Evolutionary conservation across 2,329 filamentous ascomycete genomes (phyloP), one percentile per base, ranked within the genome.

Genomic region (Cephalotrichum gorgonifer): DNA sequence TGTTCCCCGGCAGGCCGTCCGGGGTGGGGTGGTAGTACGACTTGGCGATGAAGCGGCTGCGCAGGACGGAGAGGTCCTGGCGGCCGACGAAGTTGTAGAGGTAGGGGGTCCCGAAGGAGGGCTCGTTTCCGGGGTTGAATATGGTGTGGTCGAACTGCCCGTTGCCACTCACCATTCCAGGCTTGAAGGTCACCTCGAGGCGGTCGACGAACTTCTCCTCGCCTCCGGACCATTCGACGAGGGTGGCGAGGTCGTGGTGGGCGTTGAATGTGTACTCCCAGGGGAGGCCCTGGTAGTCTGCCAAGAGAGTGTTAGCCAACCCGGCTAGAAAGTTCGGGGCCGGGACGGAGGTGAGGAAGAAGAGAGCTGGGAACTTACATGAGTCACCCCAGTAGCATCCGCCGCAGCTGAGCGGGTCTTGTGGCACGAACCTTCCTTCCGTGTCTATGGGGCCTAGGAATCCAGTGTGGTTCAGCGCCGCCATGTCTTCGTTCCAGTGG

Each of bases 191-290:
- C 54, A 72, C 78, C 45, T 85, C 70, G 6, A 86, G 69, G 1
- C 82, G 71, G 26, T 71, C 62, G 1, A 76, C 66, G 58, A 85
- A 85, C 2, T 62, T 69, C 2, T 67, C 64, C 0, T 66, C 54
- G 0, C 81, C 82, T n/a, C 81, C 81, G 44, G 70, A 66, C 30
- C 74, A 64, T 2, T 67, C 55, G 49, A 85, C 72, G 48, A 83
- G 61, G 22, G 70, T 67, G 25, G 67, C 63, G 50, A 83, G 67
- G 60, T 87, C 83, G 60, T 86, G 83, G 44, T 83, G 75, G n/a
- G 79, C 93, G 51, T 81, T 82, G 69, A 83, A 81, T 5, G 75
- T 79, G 64, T 86, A 86, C 49, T 81, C 78, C 71, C 78, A 83
- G 0, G 80, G 75, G 8, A 74, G 70, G 9, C 69, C 80, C 60